phyloP scores from a whole-genome alignment of 164 flowering plant species.

The Umbilicus rupestris region DNA sequence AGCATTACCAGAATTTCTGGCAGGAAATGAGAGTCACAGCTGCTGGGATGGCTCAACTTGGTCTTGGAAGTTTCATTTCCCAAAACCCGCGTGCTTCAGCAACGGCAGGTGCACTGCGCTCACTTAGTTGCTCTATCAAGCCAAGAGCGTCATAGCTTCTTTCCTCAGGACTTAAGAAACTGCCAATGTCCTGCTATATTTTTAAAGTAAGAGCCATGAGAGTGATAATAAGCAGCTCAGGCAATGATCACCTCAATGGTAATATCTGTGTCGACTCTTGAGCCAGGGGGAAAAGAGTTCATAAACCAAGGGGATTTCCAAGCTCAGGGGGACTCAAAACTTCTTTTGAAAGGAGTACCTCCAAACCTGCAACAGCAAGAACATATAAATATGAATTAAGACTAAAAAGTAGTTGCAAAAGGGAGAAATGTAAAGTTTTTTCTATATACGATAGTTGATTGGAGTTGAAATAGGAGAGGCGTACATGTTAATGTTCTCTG shows the following conservation, averaged over 20 bases:
- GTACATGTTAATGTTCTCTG: not conserved
- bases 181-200: conserved; percentile 60
- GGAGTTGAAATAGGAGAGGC: too few species aligned
- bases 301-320: conserved; percentile 97
- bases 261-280: conserved; percentile 65
- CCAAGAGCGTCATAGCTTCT: conserved; percentile 80
- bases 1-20: too few species aligned
- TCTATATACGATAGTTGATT: too few species aligned
- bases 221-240: not conserved
- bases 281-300: conserved; percentile 55
- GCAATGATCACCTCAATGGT: conserved; percentile 54
- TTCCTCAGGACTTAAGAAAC: conserved; percentile 61
- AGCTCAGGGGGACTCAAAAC: conserved; percentile 85
- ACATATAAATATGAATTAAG: too few species aligned
- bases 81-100: conserved; percentile 72
- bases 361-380: conserved; percentile 39
- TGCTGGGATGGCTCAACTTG: conserved; percentile 16
- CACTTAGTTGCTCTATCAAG: conserved; percentile 72
- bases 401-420: too few species aligned
- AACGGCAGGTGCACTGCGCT: conserved; percentile 58
- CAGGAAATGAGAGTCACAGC: too few species aligned
- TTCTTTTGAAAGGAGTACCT: conserved; percentile 65
- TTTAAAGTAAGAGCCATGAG: too few species aligned
- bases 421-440: too few species aligned
- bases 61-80: conserved; percentile 53